A percentile compares a stretch with the other conserved stretches of the same genome.
Evolutionary conservation across 1,139 yeast genomes (phyloP).

Genomic region (Scheffersomyces lignicola): DNA sequence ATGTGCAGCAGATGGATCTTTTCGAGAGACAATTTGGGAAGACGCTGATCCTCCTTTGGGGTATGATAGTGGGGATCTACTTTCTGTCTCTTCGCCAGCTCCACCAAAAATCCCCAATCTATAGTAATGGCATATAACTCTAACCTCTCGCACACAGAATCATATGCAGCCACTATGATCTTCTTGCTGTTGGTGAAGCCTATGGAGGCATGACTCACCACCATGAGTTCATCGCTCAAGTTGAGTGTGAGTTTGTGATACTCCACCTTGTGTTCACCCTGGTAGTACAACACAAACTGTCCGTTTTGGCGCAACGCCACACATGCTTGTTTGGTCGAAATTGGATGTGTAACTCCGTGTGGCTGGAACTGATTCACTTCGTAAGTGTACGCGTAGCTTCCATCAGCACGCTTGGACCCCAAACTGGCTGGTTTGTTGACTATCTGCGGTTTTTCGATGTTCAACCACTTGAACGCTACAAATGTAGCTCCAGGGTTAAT

Average conservation of each 20-base stretch:
- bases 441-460: constrained; percentile 62
- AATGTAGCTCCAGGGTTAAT: constrained; percentile 24
- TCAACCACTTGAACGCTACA: constrained; percentile 67
- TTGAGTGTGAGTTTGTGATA: constrained; percentile 38
- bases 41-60: constrained; percentile 36
- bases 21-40: constrained; percentile 25
- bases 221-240: constrained; percentile 22
- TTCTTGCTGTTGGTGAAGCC: constrained; percentile 57
- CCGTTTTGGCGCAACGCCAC: constrained; percentile 68
- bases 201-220: constrained; percentile 52
- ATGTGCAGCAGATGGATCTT: constrained; percentile 33
- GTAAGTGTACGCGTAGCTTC: constrained; percentile 42
- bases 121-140: constrained; percentile 48
- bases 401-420: constrained; percentile 3
- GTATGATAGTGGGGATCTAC: constrained; percentile 54
- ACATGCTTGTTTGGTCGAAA: constrained; percentile 69
- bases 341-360: constrained; percentile 68
- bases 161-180: constrained; percentile 50
- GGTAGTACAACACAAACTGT: constrained; percentile 55
- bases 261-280: constrained; percentile 62
- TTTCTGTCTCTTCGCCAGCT: constrained; percentile 49
- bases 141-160: constrained; percentile 38
- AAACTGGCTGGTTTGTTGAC: constrained; percentile 51
- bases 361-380: constrained; percentile 60
- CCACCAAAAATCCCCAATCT: constrained; percentile 62